Evolutionary conservation across 305 asterid genomes (phyloP).

Genomic region (Ruellia speciosa): DNA sequence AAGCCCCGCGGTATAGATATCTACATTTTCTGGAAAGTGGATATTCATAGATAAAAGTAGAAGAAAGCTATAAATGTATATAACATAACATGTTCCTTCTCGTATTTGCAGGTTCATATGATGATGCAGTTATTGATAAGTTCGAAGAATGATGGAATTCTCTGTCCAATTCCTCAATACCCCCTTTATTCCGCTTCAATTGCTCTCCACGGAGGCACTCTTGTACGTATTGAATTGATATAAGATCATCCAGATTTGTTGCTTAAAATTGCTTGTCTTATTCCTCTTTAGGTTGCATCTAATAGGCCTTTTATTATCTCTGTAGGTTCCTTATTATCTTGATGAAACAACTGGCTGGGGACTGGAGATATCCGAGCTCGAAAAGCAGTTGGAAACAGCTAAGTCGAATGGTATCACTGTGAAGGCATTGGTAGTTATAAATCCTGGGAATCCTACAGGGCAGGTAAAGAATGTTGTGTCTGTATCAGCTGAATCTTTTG

Average conservation of each 20-base stretch:
- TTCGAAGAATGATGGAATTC: conserved; percentile 57
- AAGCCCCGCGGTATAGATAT: conserved; percentile 52
- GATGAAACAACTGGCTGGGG: conserved; percentile 82
- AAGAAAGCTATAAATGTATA: too few species aligned
- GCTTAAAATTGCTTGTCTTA: not conserved
- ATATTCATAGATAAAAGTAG: not conserved
- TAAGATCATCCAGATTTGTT: not conserved
- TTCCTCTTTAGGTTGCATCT: not conserved
- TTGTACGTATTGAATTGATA: conserved; percentile 32
- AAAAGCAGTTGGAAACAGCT: conserved; percentile 52
- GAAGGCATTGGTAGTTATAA: conserved; percentile 69
- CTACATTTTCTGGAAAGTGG: too few species aligned
- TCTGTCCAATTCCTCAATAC: conserved; percentile 78
- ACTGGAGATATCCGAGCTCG: conserved; percentile 52
- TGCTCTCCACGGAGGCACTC: conserved; percentile 76
- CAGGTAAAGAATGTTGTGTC: conserved; percentile 34
- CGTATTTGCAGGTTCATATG: conserved; percentile 50
- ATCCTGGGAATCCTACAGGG: conserved; percentile 80
- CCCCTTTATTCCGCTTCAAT: conserved; percentile 83
- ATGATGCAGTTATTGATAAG: conserved; percentile 74
- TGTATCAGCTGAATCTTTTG: not conserved
- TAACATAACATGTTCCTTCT: not conserved
- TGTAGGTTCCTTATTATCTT: conserved; percentile 68
- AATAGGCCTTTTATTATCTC: conserved; percentile 1
- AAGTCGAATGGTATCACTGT: conserved; percentile 46